Base-by-base conservation (phyloP, 2,329 filamentous ascomycete genomes). In the Scytalidium sp. region DNA sequence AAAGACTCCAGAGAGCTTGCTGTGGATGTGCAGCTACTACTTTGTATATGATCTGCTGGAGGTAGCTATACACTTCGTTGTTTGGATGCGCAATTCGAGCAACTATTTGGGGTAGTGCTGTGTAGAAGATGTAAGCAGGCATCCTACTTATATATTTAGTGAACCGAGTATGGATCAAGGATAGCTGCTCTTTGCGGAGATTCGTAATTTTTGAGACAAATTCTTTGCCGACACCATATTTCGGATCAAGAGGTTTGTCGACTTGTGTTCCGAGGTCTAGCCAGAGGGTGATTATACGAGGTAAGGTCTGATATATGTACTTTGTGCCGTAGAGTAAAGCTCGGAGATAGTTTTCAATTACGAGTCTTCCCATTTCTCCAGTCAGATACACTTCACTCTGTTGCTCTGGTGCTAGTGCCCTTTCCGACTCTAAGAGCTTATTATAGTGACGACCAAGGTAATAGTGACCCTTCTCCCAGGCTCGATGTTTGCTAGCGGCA, bases 391-490 rank as follows among this genome's bases (percentile, higher is more conserved):
- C 76, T 47, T 91, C 86, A 40, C 80, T 85, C 67, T 96, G 91
- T 55, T 92, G 91, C 22, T 86, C 81, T 17, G 81, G 75, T 32
- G 87, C 84, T 46, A 96, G 80, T 2, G 80, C 75, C 67, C 90
- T 92, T 66, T 97, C 91, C 0, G 90, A 89, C 61, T 97, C 93
- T 3, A 97, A 75, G 3, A 97, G 80, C 68, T 97, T 99, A 67
- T 96, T 95, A 77, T 99, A 99, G 69, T 97, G 91, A 43, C 93
- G 90, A 4, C 94, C 94, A 9, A 99, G 80, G 66, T 97, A 96
- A 67, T 97, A 99, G 65, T 97, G 93, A 0, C 90, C 92, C 68
- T 97, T 97, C 65, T 99, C 94, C 92, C 93, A 99, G 46, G 83
- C 83, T 4, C 75, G 71, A 59, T 76, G 74, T 1, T 81, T 84